phyloP scores from a whole-genome alignment of 1,139 yeast species.

The Pichia sp. region DNA sequence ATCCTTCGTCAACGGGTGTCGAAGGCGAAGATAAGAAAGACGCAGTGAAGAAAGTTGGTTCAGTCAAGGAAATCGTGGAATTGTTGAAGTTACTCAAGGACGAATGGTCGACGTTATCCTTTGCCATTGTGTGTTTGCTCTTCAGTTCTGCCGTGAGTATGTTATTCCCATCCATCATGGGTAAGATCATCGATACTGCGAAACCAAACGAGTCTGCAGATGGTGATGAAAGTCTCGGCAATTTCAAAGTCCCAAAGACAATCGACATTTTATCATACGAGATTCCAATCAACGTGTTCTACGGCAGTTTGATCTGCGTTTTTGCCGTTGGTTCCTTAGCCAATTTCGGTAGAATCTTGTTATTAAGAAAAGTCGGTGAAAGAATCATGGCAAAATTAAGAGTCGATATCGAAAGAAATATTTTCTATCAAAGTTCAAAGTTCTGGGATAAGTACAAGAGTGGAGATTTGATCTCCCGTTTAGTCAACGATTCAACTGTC shows the following conservation, averaged over 20 bases:
- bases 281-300: slow-evolving; percentile 29
- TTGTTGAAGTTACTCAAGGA: slow-evolving; percentile 30
- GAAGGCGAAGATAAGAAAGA: neutral
- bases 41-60: slow-evolving; percentile 19
- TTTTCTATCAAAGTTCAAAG: slow-evolving; percentile 52
- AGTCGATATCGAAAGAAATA: slow-evolving; percentile 47
- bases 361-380: slow-evolving; percentile 51
- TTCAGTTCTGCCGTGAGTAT: slow-evolving; percentile 40
- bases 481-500: slow-evolving; percentile 54
- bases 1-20: neutral
- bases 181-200: slow-evolving; percentile 39
- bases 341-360: slow-evolving; percentile 50
- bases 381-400: slow-evolving; percentile 52
- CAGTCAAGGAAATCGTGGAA: slow-evolving; percentile 30
- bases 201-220: slow-evolving; percentile 38
- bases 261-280: slow-evolving; percentile 26
- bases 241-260: slow-evolving; percentile 15
- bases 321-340: slow-evolving; percentile 49
- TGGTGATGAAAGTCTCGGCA: slow-evolving; percentile 8
- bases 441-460: slow-evolving; percentile 59
- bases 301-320: slow-evolving; percentile 33
- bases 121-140: slow-evolving; percentile 30
- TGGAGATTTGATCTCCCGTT: slow-evolving; percentile 56
- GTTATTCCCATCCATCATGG: slow-evolving; percentile 48
- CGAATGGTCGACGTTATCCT: slow-evolving; percentile 29